phyloP scores from a whole-genome alignment of 352 stramenopile genomes.

The Sclerospora graminicola region DNA sequence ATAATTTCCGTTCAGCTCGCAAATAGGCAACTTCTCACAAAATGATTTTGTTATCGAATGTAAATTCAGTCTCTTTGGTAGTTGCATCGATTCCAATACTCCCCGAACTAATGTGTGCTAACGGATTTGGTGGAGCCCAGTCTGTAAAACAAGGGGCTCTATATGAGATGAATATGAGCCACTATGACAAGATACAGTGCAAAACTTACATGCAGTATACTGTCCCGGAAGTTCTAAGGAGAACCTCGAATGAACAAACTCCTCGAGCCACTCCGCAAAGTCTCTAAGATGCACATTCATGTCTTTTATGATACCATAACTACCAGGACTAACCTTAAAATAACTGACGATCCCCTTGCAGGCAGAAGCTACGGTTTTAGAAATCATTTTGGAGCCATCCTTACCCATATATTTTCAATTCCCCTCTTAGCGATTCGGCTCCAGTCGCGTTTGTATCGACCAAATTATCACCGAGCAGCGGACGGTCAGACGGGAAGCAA shows the following conservation, averaged over 20 bases:
- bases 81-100: constrained; percentile 74
- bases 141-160: constrained; percentile 20
- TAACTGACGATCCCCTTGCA: constrained; percentile 60
- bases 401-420: constrained; percentile 63
- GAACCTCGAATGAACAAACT: constrained; percentile 69
- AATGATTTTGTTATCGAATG: too few relatives aligned
- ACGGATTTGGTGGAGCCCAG: constrained; percentile 63
- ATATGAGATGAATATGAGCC: not conserved
- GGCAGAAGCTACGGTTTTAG: constrained; percentile 41
- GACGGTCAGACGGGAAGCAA: constrained; percentile 44
- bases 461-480: constrained; percentile 42
- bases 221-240: constrained; percentile 71
- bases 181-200: not conserved
- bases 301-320: constrained; percentile 63
- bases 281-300: constrained; percentile 73
- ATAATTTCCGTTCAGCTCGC: too few relatives aligned
- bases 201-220: constrained; percentile 53
- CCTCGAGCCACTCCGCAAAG: constrained; percentile 80
- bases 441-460: constrained; percentile 74
- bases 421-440: constrained; percentile 34
- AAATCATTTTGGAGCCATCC: constrained; percentile 38
- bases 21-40: too few relatives aligned
- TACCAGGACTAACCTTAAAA: constrained; percentile 61
- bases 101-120: constrained; percentile 54
- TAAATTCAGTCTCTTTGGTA: constrained; percentile 75